A percentile compares a stretch with the other conserved stretches of the same genome.
These are phyloP conservation scores for Leccinum longicurvipes DNA, from an alignment of 768 basidiomycete species.

Conservation along the genomic window DNA sequence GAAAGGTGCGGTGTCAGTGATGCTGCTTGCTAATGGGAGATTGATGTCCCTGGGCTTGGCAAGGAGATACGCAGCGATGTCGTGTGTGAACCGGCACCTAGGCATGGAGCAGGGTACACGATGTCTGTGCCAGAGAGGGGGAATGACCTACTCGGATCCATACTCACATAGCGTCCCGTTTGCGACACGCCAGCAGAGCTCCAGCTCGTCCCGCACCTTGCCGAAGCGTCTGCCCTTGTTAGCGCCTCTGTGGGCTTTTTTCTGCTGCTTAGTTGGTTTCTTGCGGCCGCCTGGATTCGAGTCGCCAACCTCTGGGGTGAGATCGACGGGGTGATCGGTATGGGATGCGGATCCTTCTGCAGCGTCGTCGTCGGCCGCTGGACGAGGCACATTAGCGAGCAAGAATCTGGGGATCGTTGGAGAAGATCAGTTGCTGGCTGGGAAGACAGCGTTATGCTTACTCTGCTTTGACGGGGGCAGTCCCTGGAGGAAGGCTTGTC, in stretches of 20 bases:
- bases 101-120: not conserved
- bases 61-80: slow-evolving; percentile 69
- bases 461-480: slow-evolving; percentile 55
- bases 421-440: not conserved
- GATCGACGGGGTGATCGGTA: slow-evolving; percentile 18
- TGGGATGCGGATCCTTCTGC: slow-evolving; percentile 57
- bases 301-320: slow-evolving; percentile 33
- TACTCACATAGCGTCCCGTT: slow-evolving; percentile 67
- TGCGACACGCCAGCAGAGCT: slow-evolving; percentile 81
- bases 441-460: slow-evolving; percentile 22
- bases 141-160: slow-evolving; percentile 52
- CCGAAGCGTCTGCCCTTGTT: slow-evolving; percentile 83
- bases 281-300: slow-evolving; percentile 29
- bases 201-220: slow-evolving; percentile 73
- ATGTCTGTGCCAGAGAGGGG: not conserved
- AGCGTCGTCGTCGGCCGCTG: slow-evolving; percentile 51
- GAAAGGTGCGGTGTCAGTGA: slow-evolving; percentile 52
- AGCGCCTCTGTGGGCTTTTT: slow-evolving; percentile 71
- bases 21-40: slow-evolving; percentile 45
- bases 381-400: slow-evolving; percentile 25
- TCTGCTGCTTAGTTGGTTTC: slow-evolving; percentile 58
- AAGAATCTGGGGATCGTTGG: slow-evolving; percentile 38
- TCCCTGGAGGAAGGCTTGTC: slow-evolving; percentile 35
- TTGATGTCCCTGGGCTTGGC: slow-evolving; percentile 73
- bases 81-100: slow-evolving; percentile 81